These are phyloP conservation scores for Cordyceps militaris DNA, from an alignment of 2,329 filamentous ascomycete species.

Conservation along the genomic window DNA sequence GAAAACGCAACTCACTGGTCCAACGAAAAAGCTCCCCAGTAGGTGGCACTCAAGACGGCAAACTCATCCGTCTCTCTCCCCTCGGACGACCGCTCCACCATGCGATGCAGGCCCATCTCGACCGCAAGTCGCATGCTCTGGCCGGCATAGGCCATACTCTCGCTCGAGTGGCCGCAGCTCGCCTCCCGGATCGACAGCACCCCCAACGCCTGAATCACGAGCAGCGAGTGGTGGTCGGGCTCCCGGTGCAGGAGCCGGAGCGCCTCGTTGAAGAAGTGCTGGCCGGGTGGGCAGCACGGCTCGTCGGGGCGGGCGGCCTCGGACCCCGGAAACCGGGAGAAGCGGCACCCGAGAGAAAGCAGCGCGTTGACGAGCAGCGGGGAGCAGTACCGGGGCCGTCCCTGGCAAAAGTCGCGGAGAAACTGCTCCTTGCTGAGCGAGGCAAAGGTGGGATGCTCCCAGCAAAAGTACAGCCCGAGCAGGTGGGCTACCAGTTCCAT, in stretches of 20 bases:
- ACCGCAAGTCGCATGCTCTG: constrained; percentile 65
- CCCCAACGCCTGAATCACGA: constrained; percentile 68
- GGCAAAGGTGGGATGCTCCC: constrained; percentile 68
- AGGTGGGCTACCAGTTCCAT: constrained; percentile 53
- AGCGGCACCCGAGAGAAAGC: constrained; percentile 59
- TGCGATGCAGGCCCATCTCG: constrained; percentile 61
- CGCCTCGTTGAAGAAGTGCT: constrained; percentile 67
- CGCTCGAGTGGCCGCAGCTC: constrained; percentile 59
- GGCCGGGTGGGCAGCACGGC: constrained; percentile 58
- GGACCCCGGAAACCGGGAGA: constrained; percentile 57
- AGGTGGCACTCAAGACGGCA: constrained; percentile 51
- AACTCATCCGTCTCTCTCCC: constrained; percentile 43
- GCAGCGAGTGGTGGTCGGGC: constrained; percentile 53
- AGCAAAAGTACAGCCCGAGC: constrained; percentile 63
- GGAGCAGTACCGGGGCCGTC: constrained; percentile 59
- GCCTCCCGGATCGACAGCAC: constrained; percentile 71
- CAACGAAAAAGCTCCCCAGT: constrained; percentile 55
- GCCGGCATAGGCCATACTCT: constrained; percentile 65
- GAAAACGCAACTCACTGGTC: constrained; percentile 53
- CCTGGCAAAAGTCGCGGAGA: constrained; percentile 54
- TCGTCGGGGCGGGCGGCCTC: constrained; percentile 54
- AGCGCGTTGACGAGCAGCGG: constrained; percentile 60
- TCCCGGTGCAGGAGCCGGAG: constrained; percentile 52
- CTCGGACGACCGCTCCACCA: constrained; percentile 30
- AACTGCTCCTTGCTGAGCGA: constrained; percentile 67